phyloP scores from a whole-genome alignment of 2,329 filamentous ascomycete species.

The Sporothrix euskadiensis region DNA sequence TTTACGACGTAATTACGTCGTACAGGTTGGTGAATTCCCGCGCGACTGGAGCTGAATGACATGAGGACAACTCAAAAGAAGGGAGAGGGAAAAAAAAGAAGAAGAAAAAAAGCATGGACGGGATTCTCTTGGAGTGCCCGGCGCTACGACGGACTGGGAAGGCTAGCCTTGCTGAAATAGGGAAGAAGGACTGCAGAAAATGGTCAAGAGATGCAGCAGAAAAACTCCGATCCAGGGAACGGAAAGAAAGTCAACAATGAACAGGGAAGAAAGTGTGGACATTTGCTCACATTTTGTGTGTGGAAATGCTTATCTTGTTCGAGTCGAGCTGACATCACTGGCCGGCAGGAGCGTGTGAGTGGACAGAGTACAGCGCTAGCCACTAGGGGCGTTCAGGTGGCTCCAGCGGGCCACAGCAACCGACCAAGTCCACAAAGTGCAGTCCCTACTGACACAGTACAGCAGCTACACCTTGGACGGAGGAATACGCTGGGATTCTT shows the following conservation, averaged over 20 bases:
- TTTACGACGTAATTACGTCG: neutral
- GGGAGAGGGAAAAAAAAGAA: neutral
- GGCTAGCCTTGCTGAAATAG: neutral
- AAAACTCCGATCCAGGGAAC: neutral
- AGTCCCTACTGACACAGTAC: neutral
- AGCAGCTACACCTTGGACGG: constrained; percentile 18
- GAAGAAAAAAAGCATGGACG: neutral
- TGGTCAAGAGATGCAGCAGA: neutral
- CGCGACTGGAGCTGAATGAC: neutral
- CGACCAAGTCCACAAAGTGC: neutral
- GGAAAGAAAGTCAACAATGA: neutral
- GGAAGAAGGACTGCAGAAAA: neutral
- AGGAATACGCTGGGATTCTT: constrained; percentile 9
- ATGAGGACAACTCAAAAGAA: neutral
- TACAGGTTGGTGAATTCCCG: neutral
- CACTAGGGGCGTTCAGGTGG: neutral
- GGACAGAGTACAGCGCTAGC: neutral
- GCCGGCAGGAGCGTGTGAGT: neutral
- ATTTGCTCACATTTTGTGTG: neutral
- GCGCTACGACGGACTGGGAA: constrained; percentile 12
- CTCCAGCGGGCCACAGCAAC: neutral
- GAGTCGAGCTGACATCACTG: neutral
- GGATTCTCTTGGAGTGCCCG: neutral
- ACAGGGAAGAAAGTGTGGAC: neutral
- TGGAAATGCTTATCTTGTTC: constrained; percentile 12